These are phyloP conservation scores for Akebia trifoliata DNA, from an alignment of 164 flowering plant genomes.

Conservation along the genomic window DNA sequence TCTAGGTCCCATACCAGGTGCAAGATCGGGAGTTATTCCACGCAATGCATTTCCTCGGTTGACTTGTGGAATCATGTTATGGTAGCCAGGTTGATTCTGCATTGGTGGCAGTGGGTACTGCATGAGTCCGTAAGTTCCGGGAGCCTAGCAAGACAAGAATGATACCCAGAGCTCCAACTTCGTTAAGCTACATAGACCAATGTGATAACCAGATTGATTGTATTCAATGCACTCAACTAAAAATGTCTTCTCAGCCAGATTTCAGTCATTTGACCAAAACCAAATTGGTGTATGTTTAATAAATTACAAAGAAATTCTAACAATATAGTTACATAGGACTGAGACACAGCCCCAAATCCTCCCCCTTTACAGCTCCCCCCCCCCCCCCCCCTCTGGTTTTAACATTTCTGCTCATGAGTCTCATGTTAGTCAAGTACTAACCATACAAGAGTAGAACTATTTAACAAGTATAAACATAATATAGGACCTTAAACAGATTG, in stretches of 20 bases:
- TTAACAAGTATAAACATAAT: background rate
- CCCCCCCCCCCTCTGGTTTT: background rate
- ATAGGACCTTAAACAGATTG: background rate
- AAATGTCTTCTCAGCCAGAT: background rate
- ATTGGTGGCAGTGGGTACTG: constrained; percentile 71
- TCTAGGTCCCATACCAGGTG: constrained; percentile 56
- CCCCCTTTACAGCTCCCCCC: background rate
- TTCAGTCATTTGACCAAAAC: background rate
- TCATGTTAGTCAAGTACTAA: background rate
- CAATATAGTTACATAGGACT: too few relatives aligned
- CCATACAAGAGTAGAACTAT: too few relatives aligned
- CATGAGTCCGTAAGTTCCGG: constrained; percentile 89
- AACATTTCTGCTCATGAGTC: background rate
- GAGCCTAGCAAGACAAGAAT: constrained; percentile 45
- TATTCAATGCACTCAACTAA: background rate
- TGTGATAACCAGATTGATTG: background rate
- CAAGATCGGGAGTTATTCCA: constrained; percentile 52
- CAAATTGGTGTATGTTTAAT: background rate
- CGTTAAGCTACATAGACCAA: background rate
- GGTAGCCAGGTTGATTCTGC: constrained; percentile 79
- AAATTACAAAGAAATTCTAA: too few relatives aligned
- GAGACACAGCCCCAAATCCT: background rate
- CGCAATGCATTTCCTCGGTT: constrained; percentile 72
- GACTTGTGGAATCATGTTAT: constrained; percentile 57
- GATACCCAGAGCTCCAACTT: background rate